Percentiles rank a stretch among this genome's conserved stretches.
phyloP scores from a whole-genome alignment of 371 early-diverging fungal species.

The Syncephalastrum contaminatum region DNA sequence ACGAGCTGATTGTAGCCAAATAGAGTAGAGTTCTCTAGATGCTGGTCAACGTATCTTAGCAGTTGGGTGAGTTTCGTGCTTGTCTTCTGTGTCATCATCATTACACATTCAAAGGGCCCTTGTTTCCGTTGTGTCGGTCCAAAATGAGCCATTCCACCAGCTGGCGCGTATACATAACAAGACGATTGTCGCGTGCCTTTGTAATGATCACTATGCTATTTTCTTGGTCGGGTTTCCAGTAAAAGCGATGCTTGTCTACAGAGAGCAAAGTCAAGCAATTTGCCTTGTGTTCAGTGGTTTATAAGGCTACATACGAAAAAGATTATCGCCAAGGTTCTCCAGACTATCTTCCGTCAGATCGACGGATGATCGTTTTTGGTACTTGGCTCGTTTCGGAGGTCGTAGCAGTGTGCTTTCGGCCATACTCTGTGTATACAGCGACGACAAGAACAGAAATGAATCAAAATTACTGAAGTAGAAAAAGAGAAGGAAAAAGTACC shows the following conservation, averaged over 20 bases:
- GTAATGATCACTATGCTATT: constrained; percentile 77
- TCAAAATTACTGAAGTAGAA: not conserved
- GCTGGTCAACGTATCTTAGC: constrained; percentile 62
- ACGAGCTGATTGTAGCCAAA: constrained; percentile 52
- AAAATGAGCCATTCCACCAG: constrained; percentile 78
- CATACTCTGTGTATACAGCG: not conserved
- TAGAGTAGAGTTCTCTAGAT: constrained; percentile 53
- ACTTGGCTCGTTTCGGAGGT: no score
- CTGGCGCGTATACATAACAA: constrained; percentile 75
- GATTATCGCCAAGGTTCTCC: no score
- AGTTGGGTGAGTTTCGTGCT: constrained; percentile 3
- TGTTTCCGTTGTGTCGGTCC: constrained; percentile 41
- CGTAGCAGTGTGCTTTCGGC: no score
- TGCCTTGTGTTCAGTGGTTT: not conserved
- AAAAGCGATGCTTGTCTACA: no score
- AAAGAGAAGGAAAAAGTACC: not conserved
- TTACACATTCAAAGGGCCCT: constrained; percentile 64
- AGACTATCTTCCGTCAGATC: no score
- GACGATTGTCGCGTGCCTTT: constrained; percentile 76
- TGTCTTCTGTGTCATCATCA: constrained; percentile 7
- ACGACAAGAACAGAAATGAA: not conserved
- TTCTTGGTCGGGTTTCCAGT: no score
- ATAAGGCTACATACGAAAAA: not conserved
- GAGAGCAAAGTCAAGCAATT: not conserved
- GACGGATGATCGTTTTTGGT: no score